Base-by-base conservation (phyloP, 2,329 filamentous ascomycete species). In the Cephalotrichum gorgonifer region DNA sequence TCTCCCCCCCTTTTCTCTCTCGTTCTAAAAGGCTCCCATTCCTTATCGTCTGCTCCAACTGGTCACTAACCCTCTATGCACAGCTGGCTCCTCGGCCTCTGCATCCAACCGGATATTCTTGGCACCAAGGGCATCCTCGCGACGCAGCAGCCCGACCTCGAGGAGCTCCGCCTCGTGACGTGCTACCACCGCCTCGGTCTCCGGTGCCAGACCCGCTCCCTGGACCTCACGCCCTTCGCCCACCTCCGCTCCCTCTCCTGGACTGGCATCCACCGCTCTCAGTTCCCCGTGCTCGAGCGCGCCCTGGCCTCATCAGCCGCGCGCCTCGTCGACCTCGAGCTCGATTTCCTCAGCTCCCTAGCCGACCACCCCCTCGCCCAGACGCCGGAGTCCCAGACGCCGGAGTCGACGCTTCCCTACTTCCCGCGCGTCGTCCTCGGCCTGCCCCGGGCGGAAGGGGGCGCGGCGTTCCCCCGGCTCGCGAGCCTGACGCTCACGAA, bases 151-250 rank as follows among this genome's bases (percentile, higher is more conserved):
- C 26, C 26, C 35, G 31, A 22, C 25, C 23, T 48, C 46, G 35
- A 43, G 12, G 46, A 48, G 26, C 46, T 48, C 26, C 39, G 17
- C 3, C 38, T 48, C n/a, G 27, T 42, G 17, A 48, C 46, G 8
- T 22, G 35, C 35, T 48, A 48, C 38, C 35, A 41, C 35, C 35
- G 46, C 35, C 28, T 31, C 35, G 46, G 46, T 14, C n/a, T 48
- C 26, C 22, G 38, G 7, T 43, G 35, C 38, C 22, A 17, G 33
- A 42, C 35, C 35, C 17, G 17, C 35, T 20, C 27, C 23, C 23
- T 42, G 14, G 39, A 48, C 46, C 25, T 48, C n/a, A 48, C n/a
- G 8, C 46, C 41, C 41, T 43, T 43, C 23, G 5, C 41, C 15
- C 26, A 26, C 22, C 41, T 43, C 6, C 22, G 7, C 41, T 15